These are phyloP conservation scores for Pseudocercospora eumusae DNA, from an alignment of 2,329 filamentous ascomycete genomes.

Conservation along the genomic window DNA sequence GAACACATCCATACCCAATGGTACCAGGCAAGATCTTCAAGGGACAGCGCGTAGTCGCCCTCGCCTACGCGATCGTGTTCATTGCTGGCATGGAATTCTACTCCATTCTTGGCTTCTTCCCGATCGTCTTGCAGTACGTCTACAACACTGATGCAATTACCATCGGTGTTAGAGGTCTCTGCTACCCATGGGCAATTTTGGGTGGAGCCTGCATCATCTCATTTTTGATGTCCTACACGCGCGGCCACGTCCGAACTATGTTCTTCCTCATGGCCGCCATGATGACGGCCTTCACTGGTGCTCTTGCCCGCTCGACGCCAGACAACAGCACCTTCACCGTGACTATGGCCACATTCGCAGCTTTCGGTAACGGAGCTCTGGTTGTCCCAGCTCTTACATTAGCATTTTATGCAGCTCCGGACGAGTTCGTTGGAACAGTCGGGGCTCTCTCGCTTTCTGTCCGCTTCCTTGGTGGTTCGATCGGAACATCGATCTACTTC, in stretches of 20 bases:
- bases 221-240: conserved; percentile 57
- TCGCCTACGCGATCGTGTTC: conserved; percentile 41
- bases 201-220: conserved; percentile 61
- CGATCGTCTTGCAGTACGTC: conserved; percentile 63
- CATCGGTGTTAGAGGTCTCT: conserved; percentile 63
- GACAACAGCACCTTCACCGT: conserved; percentile 31
- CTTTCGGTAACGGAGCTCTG: conserved; percentile 66
- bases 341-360: conserved; percentile 60
- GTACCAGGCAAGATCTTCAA: conserved; percentile 35
- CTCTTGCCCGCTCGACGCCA: conserved; percentile 30
- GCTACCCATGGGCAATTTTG: conserved; percentile 64
- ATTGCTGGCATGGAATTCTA: conserved; percentile 42
- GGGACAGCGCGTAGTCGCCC: conserved; percentile 37
- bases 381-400: conserved; percentile 67
- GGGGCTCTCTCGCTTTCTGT: conserved; percentile 67
- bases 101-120: conserved; percentile 58
- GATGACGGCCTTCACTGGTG: conserved; percentile 60
- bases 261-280: conserved; percentile 60
- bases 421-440: conserved; percentile 68
- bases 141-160: conserved; percentile 64
- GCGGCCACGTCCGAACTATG: conserved; percentile 61
- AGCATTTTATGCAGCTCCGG: conserved; percentile 62
- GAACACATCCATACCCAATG: conserved; percentile 34
- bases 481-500: conserved; percentile 52
- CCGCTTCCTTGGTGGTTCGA: conserved; percentile 65